A percentile compares a stretch with the other conserved stretches of the same genome.
phyloP scores from a whole-genome alignment of 495 filamentous ascomycete genomes.

The Aspergillus nidulans region DNA sequence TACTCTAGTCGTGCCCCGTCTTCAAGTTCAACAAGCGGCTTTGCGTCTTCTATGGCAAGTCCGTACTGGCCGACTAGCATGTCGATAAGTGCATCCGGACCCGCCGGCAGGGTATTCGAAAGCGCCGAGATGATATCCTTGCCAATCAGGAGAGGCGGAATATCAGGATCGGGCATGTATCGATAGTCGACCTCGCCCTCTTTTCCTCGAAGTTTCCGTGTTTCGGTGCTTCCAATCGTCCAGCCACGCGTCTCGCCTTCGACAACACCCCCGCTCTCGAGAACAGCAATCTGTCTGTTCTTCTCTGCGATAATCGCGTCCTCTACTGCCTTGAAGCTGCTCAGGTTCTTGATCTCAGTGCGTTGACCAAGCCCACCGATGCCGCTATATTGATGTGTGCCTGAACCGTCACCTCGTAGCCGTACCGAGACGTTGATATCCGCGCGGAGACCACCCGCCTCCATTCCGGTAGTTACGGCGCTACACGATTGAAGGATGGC shows the following conservation, averaged over 20 bases:
- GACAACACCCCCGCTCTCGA: conserved; percentile 73
- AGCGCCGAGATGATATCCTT: conserved; percentile 63
- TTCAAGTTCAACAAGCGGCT: conserved; percentile 73
- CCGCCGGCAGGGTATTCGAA: conserved; percentile 51
- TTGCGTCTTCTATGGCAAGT: conserved; percentile 80
- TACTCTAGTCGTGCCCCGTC: conserved; percentile 78
- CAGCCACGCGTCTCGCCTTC: conserved; percentile 91
- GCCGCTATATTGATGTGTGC: conserved; percentile 48
- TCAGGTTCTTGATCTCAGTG: conserved; percentile 97
- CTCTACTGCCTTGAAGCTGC: conserved; percentile 89
- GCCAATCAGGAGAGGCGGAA: conserved; percentile 73
- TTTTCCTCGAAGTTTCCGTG: conserved; percentile 74
- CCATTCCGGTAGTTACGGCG: conserved; percentile 86
- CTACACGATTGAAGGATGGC: conserved; percentile 71
- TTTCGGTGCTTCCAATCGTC: conserved; percentile 76
- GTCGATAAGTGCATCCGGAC: conserved; percentile 66
- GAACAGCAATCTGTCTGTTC: conserved; percentile 75
- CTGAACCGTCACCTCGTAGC: conserved; percentile 41
- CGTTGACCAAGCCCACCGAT: conserved; percentile 68
- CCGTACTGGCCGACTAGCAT: conserved; percentile 55
- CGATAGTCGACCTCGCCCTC: conserved; percentile 97
- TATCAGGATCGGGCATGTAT: conserved; percentile 97
- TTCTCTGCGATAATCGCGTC: conserved; percentile 90
- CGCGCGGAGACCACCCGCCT: conserved; percentile 81
- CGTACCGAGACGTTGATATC: conserved; percentile 95